Base-by-base conservation (phyloP, 495 filamentous ascomycete species). In the Annulohypoxylon bovei region DNA sequence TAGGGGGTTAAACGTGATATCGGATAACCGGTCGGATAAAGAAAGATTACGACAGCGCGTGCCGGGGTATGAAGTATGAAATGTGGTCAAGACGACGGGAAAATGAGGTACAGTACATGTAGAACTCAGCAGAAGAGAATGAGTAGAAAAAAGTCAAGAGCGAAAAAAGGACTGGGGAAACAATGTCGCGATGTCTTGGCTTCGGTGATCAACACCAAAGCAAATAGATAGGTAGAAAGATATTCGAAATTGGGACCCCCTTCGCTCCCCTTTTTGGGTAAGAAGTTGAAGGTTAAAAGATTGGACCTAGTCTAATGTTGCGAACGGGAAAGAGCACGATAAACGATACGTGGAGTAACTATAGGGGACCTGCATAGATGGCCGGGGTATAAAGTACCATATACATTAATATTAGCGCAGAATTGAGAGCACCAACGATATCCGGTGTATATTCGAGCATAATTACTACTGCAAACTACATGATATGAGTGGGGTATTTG, bases 181-280 rank as follows among this genome's bases (percentile, higher is more conserved):
- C 32, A 70, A 70, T 70, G 32, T 72, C 69, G 64, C 65, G 70
- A 72, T 72, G 55, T 72, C 60, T 68, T 68, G 70, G 70, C 55
- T 33, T 6, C 33, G 65, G 65, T 68, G 70, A 72, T 72, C 70
- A 72, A 72, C 65, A 68, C 70, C 70, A 62, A 59, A 68, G 64
- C 47, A 50, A 46, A 54, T 57, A 23, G 49, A 68, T n/a, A n/a
- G n/a, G 60, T 57, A 60, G 65, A 42, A 68, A 23, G 46, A 25
- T 64, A 39, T 46, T 64, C 49, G 59, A 72, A 72, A 72, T 67
- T 67, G 53, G 25, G 52, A 59, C 64, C 69, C 69, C 68, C 63
- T 67, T 63, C 44, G 28, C 18, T 60, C 59, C 62, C 58, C 64
- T 60, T 59, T 72, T 53, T 40, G 35, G 63, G 64, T 46, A 67